A percentile compares a stretch with the other conserved stretches of the same genome.
phyloP scores from a whole-genome alignment of 2,329 filamentous ascomycete genomes.

The Pseudopyrenochaeta lycopersici region DNA sequence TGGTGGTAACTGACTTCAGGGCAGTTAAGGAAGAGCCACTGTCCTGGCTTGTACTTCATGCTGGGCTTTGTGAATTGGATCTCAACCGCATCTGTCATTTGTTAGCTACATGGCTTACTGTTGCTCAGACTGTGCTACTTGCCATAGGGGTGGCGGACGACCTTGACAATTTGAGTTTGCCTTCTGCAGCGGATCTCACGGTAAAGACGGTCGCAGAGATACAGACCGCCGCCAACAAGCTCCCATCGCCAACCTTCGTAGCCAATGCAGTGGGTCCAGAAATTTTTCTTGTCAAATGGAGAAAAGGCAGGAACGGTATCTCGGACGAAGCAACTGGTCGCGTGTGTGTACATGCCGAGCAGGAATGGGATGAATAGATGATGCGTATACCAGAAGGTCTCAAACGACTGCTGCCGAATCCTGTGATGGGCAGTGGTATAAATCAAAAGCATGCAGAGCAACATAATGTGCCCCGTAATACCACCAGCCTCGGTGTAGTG shows the following conservation, averaged over 20 bases:
- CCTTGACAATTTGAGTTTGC: conserved; percentile 88
- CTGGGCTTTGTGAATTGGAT: conserved; percentile 96
- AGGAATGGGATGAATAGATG: conserved; percentile 98
- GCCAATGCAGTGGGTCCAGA: conserved; percentile 93
- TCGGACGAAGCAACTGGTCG: conserved; percentile 94
- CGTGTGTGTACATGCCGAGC: conserved; percentile 93
- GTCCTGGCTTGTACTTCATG: conserved; percentile 97
- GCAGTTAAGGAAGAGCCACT: conserved; percentile 97
- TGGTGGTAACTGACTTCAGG: conserved; percentile 87
- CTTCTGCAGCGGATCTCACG: conserved; percentile 87
- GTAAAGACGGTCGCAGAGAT: conserved; percentile 87
- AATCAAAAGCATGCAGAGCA: conserved; percentile 98
- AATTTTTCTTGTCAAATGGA: conserved; percentile 81
- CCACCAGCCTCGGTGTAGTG: conserved; percentile 91
- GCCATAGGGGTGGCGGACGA: conserved; percentile 95
- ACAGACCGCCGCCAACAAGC: conserved; percentile 83
- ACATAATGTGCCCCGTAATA: conserved; percentile 96
- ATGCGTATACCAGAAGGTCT: conserved; percentile 99
- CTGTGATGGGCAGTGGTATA: conserved; percentile 94
- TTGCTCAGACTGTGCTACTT: conserved; percentile 45
- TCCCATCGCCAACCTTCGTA: conserved; percentile 99
- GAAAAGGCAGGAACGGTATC: conserved; percentile 77
- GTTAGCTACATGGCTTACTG: conserved; percentile 35
- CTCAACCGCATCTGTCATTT: conserved; percentile 80
- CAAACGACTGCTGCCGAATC: conserved; percentile 95